Evolutionary conservation across 495 filamentous ascomycete genomes (phyloP).

Genomic region (Cenococcum geophilum): DNA sequence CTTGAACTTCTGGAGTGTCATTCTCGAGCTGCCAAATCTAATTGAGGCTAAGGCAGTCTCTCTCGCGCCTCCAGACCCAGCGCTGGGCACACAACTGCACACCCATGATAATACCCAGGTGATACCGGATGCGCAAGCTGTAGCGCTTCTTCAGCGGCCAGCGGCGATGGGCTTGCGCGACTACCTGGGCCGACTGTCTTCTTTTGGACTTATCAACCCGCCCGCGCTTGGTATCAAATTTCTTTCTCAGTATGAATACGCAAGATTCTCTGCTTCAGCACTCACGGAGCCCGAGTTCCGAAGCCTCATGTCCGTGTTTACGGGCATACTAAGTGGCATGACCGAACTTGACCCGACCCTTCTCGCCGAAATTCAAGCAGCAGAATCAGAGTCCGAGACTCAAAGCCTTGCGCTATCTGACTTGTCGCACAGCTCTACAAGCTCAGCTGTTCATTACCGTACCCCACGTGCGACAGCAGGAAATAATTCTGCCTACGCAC

Average conservation of each 20-base stretch:
- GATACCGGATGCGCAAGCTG: slow-evolving; percentile 54
- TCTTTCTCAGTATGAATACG: slow-evolving; percentile 69
- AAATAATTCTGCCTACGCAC: slow-evolving; percentile 7
- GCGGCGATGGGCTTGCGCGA: slow-evolving; percentile 70
- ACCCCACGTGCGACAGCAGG: slow-evolving; percentile 11
- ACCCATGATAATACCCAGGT: slow-evolving; percentile 15
- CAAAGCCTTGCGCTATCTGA: slow-evolving; percentile 16
- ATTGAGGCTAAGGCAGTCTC: slow-evolving; percentile 91
- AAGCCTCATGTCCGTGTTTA: slow-evolving; percentile 79
- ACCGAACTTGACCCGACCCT: slow-evolving; percentile 48
- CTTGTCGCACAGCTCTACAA: slow-evolving; percentile 10
- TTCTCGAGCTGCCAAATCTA: slow-evolving; percentile 80
- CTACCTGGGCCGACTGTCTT: slow-evolving; percentile 67
- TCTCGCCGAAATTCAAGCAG: slow-evolving; percentile 16
- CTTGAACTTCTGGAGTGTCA: slow-evolving; percentile 72
- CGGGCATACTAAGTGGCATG: slow-evolving; percentile 74
- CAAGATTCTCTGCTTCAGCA: slow-evolving; percentile 63
- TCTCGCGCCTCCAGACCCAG: slow-evolving; percentile 61
- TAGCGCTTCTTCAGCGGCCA: slow-evolving; percentile 65
- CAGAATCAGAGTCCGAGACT: slow-evolving; percentile 9
- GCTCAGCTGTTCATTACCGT: slow-evolving; percentile 14
- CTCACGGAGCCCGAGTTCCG: slow-evolving; percentile 66
- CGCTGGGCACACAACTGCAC: slow-evolving; percentile 10
- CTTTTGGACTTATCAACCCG: slow-evolving; percentile 56
- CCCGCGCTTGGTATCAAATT: slow-evolving; percentile 56